These are phyloP conservation scores for Erigeron philadelphicus DNA, from an alignment of 140 eudicot species.

Conservation along the genomic window DNA sequence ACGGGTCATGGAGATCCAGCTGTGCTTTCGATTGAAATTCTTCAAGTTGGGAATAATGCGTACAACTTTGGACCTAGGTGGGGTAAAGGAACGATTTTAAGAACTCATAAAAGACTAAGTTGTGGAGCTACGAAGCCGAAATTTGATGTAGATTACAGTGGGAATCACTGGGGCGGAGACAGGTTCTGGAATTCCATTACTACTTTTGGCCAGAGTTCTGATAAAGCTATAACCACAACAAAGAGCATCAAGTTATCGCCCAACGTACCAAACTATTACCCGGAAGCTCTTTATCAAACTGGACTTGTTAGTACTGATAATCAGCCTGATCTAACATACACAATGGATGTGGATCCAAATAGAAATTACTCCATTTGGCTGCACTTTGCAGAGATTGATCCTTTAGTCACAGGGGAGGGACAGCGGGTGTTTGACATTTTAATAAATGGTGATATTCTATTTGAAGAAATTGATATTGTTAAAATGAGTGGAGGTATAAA, in stretches of 20 bases:
- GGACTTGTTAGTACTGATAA: slow-evolving; percentile 55
- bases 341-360: slow-evolving; percentile 83
- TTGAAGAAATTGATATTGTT: slow-evolving; percentile 68
- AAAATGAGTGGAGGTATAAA: slow-evolving; percentile 59
- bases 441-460: slow-evolving; percentile 61
- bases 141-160: slow-evolving; percentile 74
- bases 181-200: slow-evolving; percentile 66
- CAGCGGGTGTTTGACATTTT: slow-evolving; percentile 70
- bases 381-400: slow-evolving; percentile 91
- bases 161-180: slow-evolving; percentile 89
- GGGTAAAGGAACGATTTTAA: slow-evolving; percentile 65
- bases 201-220: slow-evolving; percentile 53
- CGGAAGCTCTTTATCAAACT: slow-evolving; percentile 78
- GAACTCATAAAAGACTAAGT: slow-evolving; percentile 68
- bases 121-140: slow-evolving; percentile 61
- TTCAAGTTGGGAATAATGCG: slow-evolving; percentile 65
- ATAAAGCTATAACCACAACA: slow-evolving; percentile 37
- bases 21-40: slow-evolving; percentile 72
- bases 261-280: slow-evolving; percentile 69
- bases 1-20: slow-evolving; percentile 98
- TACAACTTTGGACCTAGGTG: slow-evolving; percentile 62
- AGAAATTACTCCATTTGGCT: slow-evolving; percentile 91
- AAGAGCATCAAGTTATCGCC: slow-evolving; percentile 44
- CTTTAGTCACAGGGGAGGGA: slow-evolving; percentile 63
- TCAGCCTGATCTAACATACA: slow-evolving; percentile 57